phyloP scores from a whole-genome alignment of 2,329 filamentous ascomycete species.

The Teratosphaeria epicoccoides region DNA sequence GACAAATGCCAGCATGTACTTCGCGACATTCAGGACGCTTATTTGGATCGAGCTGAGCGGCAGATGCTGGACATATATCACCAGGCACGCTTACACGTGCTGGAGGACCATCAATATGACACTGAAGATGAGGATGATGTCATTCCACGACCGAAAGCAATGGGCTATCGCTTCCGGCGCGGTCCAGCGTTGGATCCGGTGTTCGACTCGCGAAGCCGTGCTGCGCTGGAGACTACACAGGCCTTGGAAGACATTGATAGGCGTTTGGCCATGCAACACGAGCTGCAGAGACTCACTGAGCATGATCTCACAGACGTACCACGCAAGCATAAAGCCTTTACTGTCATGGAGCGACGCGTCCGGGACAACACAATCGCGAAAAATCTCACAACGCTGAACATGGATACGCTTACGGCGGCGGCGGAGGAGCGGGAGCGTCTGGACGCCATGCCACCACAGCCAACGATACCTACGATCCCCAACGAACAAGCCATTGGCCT shows the following conservation, averaged over 20 bases:
- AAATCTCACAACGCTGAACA: constrained; percentile 24
- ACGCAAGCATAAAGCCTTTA: constrained; percentile 23
- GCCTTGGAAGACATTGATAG: constrained; percentile 14
- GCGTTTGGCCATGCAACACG: constrained; percentile 15
- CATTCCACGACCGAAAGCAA: constrained; percentile 28
- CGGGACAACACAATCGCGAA: constrained; percentile 31
- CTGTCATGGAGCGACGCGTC: constrained; percentile 30
- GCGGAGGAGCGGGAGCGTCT: constrained; percentile 23
- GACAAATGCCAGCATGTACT: constrained; percentile 25
- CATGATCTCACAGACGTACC: constrained; percentile 10
- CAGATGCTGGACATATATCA: constrained; percentile 20
- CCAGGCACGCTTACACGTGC: constrained; percentile 9
- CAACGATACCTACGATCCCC: constrained; percentile 18
- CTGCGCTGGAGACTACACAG: constrained; percentile 16
- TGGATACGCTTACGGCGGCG: constrained; percentile 27
- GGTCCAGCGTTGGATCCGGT: constrained; percentile 13
- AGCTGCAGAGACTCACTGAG: constrained; percentile 24
- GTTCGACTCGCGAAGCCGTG: constrained; percentile 22
- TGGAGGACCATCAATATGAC: constrained; percentile 8
- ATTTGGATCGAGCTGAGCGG: constrained; percentile 20
- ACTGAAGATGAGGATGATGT: constrained; percentile 28
- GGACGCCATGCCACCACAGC: background rate
- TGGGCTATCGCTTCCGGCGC: constrained; percentile 17
- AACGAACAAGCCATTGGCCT: constrained; percentile 34
- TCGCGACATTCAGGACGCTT: constrained; percentile 18